Evolutionary conservation across 2,329 filamentous ascomycete genomes (phyloP).

Genomic region (Pseudogymnoascus sp.): DNA sequence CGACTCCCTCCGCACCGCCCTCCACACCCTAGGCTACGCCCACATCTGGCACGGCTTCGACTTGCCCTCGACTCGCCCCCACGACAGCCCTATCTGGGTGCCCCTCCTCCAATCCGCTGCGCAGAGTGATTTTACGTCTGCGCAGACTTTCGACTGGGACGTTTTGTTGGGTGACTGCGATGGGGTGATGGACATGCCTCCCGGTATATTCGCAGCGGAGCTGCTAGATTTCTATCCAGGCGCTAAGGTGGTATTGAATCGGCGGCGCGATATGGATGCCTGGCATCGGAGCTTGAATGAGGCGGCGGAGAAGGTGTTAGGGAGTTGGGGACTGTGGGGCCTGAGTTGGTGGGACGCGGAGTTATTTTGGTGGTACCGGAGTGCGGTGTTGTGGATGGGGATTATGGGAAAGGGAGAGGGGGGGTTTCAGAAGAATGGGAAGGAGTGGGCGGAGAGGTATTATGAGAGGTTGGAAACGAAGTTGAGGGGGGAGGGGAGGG

Average conservation of each 20-base stretch:
- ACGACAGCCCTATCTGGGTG: constrained; percentile 31
- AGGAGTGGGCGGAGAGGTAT: background rate
- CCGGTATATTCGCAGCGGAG: constrained; percentile 30
- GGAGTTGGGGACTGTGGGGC: constrained; percentile 23
- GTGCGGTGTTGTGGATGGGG: constrained; percentile 21
- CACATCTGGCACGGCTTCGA: constrained; percentile 18
- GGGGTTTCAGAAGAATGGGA: background rate
- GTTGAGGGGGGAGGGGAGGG: background rate
- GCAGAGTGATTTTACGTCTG: background rate
- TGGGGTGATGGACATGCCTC: constrained; percentile 28
- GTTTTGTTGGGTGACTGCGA: background rate
- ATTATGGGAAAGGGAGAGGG: constrained; percentile 21
- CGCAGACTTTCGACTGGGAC: background rate
- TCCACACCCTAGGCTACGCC: constrained; percentile 11
- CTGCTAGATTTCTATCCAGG: constrained; percentile 31
- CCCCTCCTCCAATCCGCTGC: constrained; percentile 23
- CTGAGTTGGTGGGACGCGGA: constrained; percentile 27
- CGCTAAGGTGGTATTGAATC: constrained; percentile 31
- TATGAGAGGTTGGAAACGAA: constrained; percentile 23
- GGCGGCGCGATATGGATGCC: constrained; percentile 23
- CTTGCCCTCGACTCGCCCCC: constrained; percentile 8
- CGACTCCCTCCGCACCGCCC: background rate
- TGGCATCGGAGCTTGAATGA: constrained; percentile 22
- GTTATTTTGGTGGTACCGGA: constrained; percentile 18
- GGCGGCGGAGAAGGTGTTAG: background rate